phyloP scores from a whole-genome alignment of 257 asterid species.

The Nyctanthes arbortristis region DNA sequence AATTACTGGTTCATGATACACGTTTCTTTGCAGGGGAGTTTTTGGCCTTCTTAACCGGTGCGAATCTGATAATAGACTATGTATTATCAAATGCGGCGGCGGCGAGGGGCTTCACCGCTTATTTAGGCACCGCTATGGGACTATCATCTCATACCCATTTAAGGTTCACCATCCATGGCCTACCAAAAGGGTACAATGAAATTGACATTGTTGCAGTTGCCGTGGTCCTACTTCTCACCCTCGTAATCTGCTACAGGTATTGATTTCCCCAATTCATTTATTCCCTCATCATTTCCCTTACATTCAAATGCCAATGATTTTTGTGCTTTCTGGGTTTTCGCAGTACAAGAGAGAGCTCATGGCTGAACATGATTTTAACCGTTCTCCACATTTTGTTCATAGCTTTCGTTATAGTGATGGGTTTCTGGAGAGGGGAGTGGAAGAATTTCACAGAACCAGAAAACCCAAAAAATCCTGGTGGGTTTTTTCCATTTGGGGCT shows the following conservation, averaged over 20 bases:
- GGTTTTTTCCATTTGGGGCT: conserved; percentile 78
- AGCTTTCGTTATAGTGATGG: conserved; percentile 68
- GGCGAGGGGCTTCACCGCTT: conserved; percentile 89
- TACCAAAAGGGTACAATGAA: conserved; percentile 80
- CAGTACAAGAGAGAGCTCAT: conserved; percentile 89
- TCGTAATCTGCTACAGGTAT: conserved; percentile 87
- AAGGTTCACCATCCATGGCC: conserved; percentile 46
- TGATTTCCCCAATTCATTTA: background rate
- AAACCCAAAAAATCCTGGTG: conserved; percentile 52
- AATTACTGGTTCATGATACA: background rate
- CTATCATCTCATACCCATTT: conserved; percentile 40
- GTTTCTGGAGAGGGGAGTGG: conserved; percentile 69
- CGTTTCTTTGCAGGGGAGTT: conserved; percentile 55
- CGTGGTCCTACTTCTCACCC: conserved; percentile 67
- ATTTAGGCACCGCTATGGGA: conserved; percentile 72
- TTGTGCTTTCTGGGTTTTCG: background rate
- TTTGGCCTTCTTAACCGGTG: conserved; percentile 80
- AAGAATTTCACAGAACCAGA: conserved; percentile 64
- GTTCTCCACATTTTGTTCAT: conserved; percentile 71
- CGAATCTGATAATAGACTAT: conserved; percentile 78
- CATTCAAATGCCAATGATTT: background rate
- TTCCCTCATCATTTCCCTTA: background rate
- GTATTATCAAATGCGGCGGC: conserved; percentile 95
- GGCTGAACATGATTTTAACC: conserved; percentile 77
- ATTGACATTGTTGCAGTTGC: conserved; percentile 77